A percentile compares a stretch with the other conserved stretches of the same genome.
phyloP scores from a whole-genome alignment of 306 rosid genomes.

The Malus sylvestris region DNA sequence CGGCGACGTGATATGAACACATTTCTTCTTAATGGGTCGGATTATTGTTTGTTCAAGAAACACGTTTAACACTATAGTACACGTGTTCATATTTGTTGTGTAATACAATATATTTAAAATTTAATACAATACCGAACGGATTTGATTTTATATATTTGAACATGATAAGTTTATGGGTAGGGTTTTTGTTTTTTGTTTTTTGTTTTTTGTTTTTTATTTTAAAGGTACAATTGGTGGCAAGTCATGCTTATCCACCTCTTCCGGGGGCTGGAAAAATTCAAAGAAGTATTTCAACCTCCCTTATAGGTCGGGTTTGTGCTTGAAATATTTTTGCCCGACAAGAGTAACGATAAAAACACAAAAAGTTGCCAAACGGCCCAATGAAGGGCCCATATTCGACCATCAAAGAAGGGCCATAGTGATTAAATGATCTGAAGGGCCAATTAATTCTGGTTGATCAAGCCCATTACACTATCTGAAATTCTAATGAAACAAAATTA shows the following conservation, averaged over 20 bases:
- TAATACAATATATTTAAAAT: no score
- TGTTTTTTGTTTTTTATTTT: no score
- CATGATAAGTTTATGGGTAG: no score
- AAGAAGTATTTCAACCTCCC: no score
- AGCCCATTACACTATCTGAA: not conserved
- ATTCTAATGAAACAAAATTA: not conserved
- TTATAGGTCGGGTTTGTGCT: no score
- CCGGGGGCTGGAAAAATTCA: rapidly evolving
- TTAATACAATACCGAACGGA: no score
- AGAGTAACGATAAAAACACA: not conserved
- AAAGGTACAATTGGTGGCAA: no score
- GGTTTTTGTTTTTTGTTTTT: no score
- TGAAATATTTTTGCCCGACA: no score
- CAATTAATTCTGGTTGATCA: not conserved
- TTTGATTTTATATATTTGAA: no score
- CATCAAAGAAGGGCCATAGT: not conserved
- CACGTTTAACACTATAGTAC: not conserved
- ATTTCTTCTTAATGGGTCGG: not conserved
- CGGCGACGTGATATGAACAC: not conserved
- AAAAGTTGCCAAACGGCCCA: not conserved
- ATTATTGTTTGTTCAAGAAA: not conserved
- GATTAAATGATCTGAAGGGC: not conserved
- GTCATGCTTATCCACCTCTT: rapidly evolving
- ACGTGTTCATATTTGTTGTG: no score
- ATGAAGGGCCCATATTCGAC: not conserved